A percentile compares a stretch with the other conserved stretches of the same genome.
phyloP scores from a whole-genome alignment of 768 basidiomycete species.

The Xerocomellus intermedius region DNA sequence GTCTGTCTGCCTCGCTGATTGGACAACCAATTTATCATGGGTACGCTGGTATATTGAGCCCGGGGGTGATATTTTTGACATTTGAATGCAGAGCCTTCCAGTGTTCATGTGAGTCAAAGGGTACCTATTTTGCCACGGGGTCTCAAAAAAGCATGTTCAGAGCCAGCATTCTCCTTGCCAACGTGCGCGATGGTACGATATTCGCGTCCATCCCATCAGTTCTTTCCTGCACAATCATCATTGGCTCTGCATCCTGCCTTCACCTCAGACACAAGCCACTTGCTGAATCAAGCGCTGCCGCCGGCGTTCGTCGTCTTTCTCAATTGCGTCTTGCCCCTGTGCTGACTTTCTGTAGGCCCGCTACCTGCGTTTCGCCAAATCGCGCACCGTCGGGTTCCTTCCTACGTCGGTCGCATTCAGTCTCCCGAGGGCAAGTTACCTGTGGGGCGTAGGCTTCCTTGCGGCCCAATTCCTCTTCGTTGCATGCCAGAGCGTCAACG shows the following conservation, averaged over 20 bases:
- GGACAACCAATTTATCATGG: conserved; percentile 42
- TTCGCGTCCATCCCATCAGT: conserved; percentile 20
- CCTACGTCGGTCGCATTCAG: conserved; percentile 49
- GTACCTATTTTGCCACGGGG: background rate
- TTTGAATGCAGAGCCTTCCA: conserved; percentile 22
- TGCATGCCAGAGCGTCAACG: conserved; percentile 8
- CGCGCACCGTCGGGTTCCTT: conserved; percentile 44
- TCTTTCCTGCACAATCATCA: conserved; percentile 24
- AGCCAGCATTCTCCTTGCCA: conserved; percentile 38
- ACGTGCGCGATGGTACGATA: conserved; percentile 23
- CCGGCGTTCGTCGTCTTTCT: conserved; percentile 44
- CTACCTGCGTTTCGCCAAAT: conserved; percentile 35
- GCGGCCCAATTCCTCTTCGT: conserved; percentile 27
- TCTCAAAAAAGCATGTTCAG: conserved; percentile 32
- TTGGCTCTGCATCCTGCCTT: conserved; percentile 29
- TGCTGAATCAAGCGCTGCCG: conserved; percentile 31
- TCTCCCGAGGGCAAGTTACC: conserved; percentile 50
- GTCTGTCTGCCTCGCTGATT: conserved; percentile 42
- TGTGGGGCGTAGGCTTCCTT: conserved; percentile 44
- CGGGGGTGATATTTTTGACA: conserved; percentile 1
- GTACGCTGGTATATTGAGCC: conserved; percentile 34
- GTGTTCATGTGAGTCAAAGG: conserved; percentile 25
- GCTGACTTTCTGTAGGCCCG: conserved; percentile 26
- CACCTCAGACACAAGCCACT: conserved; percentile 27
- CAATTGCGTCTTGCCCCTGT: background rate